These are phyloP conservation scores for Neurospora sp. DNA, from an alignment of 495 filamentous ascomycete genomes.

Conservation along the genomic window DNA sequence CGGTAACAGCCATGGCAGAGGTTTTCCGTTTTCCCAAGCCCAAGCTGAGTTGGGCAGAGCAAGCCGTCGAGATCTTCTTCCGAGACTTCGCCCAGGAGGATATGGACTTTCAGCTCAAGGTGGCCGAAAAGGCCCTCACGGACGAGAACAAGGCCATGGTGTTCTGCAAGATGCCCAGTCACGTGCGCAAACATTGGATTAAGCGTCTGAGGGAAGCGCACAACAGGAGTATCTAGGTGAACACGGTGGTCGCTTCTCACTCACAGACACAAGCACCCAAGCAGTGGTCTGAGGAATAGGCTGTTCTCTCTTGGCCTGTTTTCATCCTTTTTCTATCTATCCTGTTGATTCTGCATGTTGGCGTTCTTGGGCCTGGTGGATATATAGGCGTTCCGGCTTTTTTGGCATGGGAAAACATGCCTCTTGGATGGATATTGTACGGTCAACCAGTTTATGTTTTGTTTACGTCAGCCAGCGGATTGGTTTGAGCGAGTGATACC, in stretches of 20 bases:
- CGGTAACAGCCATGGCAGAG: slow-evolving; percentile 24
- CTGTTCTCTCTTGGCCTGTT: background rate
- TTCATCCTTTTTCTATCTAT: background rate
- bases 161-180: slow-evolving; percentile 41
- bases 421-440: background rate
- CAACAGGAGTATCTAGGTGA: slow-evolving; percentile 25
- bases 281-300: background rate
- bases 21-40: slow-evolving; percentile 12
- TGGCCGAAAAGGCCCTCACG: slow-evolving; percentile 40
- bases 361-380: background rate
- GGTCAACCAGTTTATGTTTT: background rate
- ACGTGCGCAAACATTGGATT: slow-evolving; percentile 37
- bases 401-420: background rate
- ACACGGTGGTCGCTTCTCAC: background rate
- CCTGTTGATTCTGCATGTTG: background rate
- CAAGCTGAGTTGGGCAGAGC: slow-evolving; percentile 32
- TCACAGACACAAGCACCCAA: background rate
- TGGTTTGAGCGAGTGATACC: background rate
- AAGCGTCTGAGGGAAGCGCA: slow-evolving; percentile 36
- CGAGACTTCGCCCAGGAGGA: slow-evolving; percentile 38
- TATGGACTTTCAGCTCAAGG: slow-evolving; percentile 40
- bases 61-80: slow-evolving; percentile 42
- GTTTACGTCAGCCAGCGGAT: background rate
- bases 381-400: background rate
- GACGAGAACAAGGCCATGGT: slow-evolving; percentile 45